phyloP scores from a whole-genome alignment of 164 flowering plant species.

The Vitis riparia region DNA sequence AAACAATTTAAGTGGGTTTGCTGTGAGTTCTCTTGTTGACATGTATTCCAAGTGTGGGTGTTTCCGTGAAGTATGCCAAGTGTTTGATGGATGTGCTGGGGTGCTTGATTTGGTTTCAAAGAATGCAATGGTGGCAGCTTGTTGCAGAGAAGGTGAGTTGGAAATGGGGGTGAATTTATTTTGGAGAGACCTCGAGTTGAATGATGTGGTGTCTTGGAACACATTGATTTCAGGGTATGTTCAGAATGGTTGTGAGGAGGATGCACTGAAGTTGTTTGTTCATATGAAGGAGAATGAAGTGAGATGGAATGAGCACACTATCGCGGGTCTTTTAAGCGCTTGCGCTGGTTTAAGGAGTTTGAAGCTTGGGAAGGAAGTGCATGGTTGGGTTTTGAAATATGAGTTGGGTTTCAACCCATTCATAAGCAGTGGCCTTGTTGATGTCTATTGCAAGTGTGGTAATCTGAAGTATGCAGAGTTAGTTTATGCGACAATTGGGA shows the following conservation, averaged over 20 bases:
- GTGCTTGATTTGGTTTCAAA: conserved; percentile 48
- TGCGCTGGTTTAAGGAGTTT: conserved; percentile 48
- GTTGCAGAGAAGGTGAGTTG: conserved; percentile 73
- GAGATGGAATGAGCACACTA: conserved; percentile 57
- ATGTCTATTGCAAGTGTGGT: conserved; percentile 76
- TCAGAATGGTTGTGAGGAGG: conserved; percentile 49
- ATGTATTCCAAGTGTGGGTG: conserved; percentile 84
- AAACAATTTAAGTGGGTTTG: conserved; percentile 44
- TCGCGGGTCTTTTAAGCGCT: conserved; percentile 58
- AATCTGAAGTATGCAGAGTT: conserved; percentile 62
- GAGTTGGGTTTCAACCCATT: conserved; percentile 53
- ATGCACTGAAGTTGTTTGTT: conserved; percentile 48
- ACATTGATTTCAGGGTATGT: conserved; percentile 68
- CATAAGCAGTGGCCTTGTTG: conserved; percentile 64
- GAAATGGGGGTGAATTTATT: conserved; percentile 58
- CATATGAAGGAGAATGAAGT: conserved; percentile 50
- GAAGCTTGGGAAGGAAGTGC: conserved; percentile 63
- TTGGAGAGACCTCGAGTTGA: conserved; percentile 38
- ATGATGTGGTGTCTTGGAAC: conserved; percentile 78
- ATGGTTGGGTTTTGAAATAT: conserved; percentile 55
- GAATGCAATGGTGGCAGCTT: conserved; percentile 85
- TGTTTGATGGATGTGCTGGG: conserved; percentile 34
- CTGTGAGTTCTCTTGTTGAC: conserved; percentile 61
- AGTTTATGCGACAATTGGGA: conserved; percentile 24
- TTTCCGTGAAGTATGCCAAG: conserved; percentile 45